Percentiles rank a stretch among this genome's conserved stretches.
These are phyloP conservation scores for Rhypophila decipiens DNA, from an alignment of 495 filamentous ascomycete species.

Conservation along the genomic window DNA sequence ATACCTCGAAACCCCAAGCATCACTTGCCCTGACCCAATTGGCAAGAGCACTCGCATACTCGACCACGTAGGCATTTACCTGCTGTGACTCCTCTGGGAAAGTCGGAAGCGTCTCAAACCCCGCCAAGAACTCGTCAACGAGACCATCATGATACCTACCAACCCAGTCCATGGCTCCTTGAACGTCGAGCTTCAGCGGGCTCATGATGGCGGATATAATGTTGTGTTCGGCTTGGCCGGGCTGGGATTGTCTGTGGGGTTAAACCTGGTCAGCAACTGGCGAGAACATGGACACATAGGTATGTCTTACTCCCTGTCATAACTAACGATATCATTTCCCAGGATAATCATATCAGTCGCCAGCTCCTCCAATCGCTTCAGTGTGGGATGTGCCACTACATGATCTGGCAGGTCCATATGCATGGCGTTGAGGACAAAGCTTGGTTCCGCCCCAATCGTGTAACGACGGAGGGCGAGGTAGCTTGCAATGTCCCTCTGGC, in stretches of 20 bases:
- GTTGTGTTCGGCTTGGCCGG: constrained; percentile 10
- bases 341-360: constrained; percentile 8
- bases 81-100: background rate
- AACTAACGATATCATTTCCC: constrained; percentile 10
- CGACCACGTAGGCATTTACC: constrained; percentile 1
- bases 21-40: too few species aligned
- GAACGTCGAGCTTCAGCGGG: background rate
- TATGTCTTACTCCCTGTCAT: constrained; percentile 2
- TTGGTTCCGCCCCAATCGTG: constrained; percentile 7
- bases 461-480: constrained; percentile 10
- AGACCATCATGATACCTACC: background rate
- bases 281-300: background rate
- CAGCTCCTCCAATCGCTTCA: constrained; percentile 3
- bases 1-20: too few species aligned
- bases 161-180: constrained; percentile 10
- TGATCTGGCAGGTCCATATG: constrained; percentile 11
- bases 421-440: constrained; percentile 6
- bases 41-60: constrained; percentile 6
- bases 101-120: constrained; percentile 2
- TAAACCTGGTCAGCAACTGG: background rate
- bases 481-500: constrained; percentile 1
- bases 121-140: background rate
- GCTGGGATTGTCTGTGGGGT: background rate
- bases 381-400: constrained; percentile 2
- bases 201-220: constrained; percentile 12